Base-by-base conservation (phyloP, 495 filamentous ascomycete genomes). In the Lasiosphaeris hirsuta region DNA sequence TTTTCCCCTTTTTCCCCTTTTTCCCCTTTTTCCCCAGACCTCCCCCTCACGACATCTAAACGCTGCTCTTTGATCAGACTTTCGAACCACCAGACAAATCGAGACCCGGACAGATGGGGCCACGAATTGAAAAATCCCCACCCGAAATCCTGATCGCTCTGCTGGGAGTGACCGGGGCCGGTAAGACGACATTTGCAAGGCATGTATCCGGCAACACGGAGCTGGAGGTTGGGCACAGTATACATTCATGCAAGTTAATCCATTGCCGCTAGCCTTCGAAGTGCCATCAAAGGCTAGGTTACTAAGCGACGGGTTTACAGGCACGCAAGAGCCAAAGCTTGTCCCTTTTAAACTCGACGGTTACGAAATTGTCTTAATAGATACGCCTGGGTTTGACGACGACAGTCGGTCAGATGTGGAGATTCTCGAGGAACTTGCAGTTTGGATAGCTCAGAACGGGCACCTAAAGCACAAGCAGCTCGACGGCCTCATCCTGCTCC, bases 381-480 rank as follows among this genome's bases (percentile, higher is more conserved):
- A 80, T 57, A 78, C 75, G 3, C 75, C 77, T 2, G 77, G 77
- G 2, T 79, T 80, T 46, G 66, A 75, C 46, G 77, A 80, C 54
- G 75, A 73, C 0, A 54, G 51, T 11, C 49, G 59, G 10, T 67
- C 67, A 2, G 75, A 78, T 30, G 57, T 56, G 1, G 66, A 77
- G 33, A 63, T 81, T 9, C 61, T 82, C 15, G 42, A 62, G 39
- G 65, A 75, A 17, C 73, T 81, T 10, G 66, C 72, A n/a, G n/a
- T n/a, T n/a, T 6, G 17, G 35, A n/a, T 49, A 23, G 46, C 19
- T 49, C 23, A 4, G 4, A 4, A 2, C 10, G n/a, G n/a, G 46
- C 35, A 49, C 15, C 23, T 49, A 23, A 36, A 10, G 8, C 13
- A 13, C 5, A 19, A 49, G 3, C 46, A 15, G 33, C 46, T 49